A percentile compares a stretch with the other conserved stretches of the same genome.
Conservation (phyloP, 345 rosid genomes). For the Lenwebbia sp. region DNA sequence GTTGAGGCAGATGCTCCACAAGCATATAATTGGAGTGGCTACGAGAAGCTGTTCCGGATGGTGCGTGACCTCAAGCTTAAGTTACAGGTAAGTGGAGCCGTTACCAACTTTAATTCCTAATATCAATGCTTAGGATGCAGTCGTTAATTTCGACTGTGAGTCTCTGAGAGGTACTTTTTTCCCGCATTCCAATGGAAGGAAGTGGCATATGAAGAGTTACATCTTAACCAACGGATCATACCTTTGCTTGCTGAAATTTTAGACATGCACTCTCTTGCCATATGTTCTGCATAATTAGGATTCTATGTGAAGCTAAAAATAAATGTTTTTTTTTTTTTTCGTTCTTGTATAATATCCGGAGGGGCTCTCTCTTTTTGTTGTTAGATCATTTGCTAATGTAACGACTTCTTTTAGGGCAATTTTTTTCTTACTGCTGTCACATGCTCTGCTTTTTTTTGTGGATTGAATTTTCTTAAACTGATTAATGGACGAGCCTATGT, state of each 20-base stretch:
- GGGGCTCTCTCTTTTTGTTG: neutral
- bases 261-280: neutral
- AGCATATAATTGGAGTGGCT: constrained; percentile 76
- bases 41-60: constrained; percentile 72
- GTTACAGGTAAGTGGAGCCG: constrained; percentile 45
- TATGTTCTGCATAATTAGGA: neutral
- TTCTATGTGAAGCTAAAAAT: neutral
- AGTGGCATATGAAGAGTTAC: neutral
- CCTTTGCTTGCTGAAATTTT: neutral
- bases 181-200: neutral
- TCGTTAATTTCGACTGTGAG: neutral
- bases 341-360: neutral
- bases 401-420: neutral
- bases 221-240: neutral
- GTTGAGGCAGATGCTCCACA: constrained; percentile 75
- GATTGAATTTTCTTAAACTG: neutral
- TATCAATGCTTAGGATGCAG: neutral
- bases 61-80: constrained; percentile 69
- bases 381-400: neutral
- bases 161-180: neutral
- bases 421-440: neutral
- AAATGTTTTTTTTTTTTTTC: neutral
- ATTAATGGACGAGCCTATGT: neutral
- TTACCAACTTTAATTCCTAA: neutral
- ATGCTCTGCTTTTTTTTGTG: neutral